Conservation (phyloP, 78 protist species). For the Dictyostelium brefeldianum region DNA sequence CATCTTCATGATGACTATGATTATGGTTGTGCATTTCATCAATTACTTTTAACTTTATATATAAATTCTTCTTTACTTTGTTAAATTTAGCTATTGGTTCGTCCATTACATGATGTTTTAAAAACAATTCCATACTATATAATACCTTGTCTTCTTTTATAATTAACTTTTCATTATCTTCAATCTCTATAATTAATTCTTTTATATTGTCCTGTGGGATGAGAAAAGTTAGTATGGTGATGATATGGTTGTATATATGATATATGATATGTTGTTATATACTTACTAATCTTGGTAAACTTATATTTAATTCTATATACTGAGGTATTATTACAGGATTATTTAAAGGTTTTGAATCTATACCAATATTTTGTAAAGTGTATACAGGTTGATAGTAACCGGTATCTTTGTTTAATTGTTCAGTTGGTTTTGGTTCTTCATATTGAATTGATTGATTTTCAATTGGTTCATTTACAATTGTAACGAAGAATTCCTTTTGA, state of each 20-base stretch:
- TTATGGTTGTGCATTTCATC: not conserved
- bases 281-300: slow-evolving; percentile 24
- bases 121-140: not conserved
- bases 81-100: slow-evolving; percentile 41
- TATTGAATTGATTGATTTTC: not conserved
- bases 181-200: slow-evolving; percentile 33
- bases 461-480: slow-evolving; percentile 1
- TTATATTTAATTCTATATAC: not conserved
- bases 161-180: slow-evolving; percentile 25
- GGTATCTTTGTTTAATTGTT: not conserved
- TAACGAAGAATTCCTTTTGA: not conserved
- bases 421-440: slow-evolving; percentile 41
- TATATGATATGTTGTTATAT: not conserved
- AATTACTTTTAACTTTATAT: not conserved
- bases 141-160: not conserved
- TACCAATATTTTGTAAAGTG: not conserved
- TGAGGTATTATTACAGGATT: slow-evolving; percentile 37
- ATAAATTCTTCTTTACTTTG: slow-evolving; percentile 14
- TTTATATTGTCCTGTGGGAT: not conserved
- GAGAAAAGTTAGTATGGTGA: not conserved
- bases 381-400: slow-evolving; percentile 4
- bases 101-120: slow-evolving; percentile 41
- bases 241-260: not conserved
- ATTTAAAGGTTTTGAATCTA: not conserved
- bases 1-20: not conserved